Conservation (phyloP, 257 asterid species). For the Thymus mandschuricus region DNA sequence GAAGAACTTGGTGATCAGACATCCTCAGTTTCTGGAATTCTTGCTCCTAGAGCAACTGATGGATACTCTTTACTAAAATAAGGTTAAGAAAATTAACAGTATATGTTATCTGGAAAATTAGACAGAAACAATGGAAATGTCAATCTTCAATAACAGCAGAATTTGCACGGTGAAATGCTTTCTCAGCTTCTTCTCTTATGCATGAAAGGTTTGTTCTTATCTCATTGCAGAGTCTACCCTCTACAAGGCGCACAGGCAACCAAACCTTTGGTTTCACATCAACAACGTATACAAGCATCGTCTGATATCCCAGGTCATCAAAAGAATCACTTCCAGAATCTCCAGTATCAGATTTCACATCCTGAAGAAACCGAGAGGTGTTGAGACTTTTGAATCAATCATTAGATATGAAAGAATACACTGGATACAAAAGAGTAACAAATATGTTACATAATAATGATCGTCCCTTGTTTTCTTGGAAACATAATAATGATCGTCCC, state of each 20-base stretch:
- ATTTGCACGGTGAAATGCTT: slow-evolving; percentile 35
- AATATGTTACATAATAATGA: neutral
- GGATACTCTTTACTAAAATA: slow-evolving; percentile 12
- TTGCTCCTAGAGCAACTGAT: slow-evolving; percentile 21
- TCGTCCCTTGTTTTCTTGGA: too few species aligned
- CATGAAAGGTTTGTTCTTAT: slow-evolving; percentile 61
- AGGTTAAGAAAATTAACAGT: slow-evolving; percentile 1
- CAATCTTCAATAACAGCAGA: slow-evolving; percentile 27
- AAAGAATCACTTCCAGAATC: slow-evolving; percentile 34
- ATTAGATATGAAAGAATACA: slow-evolving; percentile 16
- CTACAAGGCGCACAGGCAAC: slow-evolving; percentile 81
- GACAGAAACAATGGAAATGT: slow-evolving; percentile 18
- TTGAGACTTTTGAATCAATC: slow-evolving; percentile 22
- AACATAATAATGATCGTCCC: neutral
- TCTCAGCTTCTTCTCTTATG: slow-evolving; percentile 69
- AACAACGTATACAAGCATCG: slow-evolving; percentile 63
- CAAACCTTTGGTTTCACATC: slow-evolving; percentile 80
- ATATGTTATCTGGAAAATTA: too few species aligned
- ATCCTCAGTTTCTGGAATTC: slow-evolving; percentile 7
- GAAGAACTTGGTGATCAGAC: slow-evolving; percentile 26
- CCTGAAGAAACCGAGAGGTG: slow-evolving; percentile 33
- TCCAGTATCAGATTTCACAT: slow-evolving; percentile 41
- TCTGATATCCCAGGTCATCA: slow-evolving; percentile 45
- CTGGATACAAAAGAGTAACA: neutral
- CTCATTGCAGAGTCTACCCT: slow-evolving; percentile 77